Evolutionary conservation across 805 yeast species (phyloP).

Genomic region (Diddensiella caesifluorescens): DNA sequence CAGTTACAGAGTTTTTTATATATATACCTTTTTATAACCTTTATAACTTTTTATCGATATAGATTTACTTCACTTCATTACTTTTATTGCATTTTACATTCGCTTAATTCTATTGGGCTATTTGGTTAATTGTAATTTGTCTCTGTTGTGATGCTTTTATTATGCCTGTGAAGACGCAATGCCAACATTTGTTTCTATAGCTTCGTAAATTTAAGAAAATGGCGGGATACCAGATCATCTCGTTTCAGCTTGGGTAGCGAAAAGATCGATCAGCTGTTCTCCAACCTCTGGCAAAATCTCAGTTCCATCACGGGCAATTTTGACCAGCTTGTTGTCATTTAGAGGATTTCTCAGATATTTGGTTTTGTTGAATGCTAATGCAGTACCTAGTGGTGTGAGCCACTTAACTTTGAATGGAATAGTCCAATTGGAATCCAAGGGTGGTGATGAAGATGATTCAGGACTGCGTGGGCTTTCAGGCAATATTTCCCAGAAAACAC

Average conservation of each 20-base stretch:
- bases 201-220: too few species aligned
- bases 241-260: too few species aligned
- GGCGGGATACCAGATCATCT: too few species aligned
- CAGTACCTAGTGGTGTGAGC: constrained; percentile 27
- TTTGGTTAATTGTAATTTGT: too few species aligned
- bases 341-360: constrained; percentile 33
- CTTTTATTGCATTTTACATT: too few species aligned
- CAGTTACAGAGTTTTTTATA: background rate
- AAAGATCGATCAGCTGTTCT: constrained; percentile 27
- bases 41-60: background rate
- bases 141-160: too few species aligned
- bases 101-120: too few species aligned
- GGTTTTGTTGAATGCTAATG: constrained; percentile 32
- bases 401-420: constrained; percentile 35
- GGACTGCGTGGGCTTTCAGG: constrained; percentile 1
- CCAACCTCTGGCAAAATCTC: constrained; percentile 37
- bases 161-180: too few species aligned
- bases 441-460: background rate
- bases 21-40: background rate
- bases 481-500: constrained; percentile 36
- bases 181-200: too few species aligned
- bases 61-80: background rate
- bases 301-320: constrained; percentile 41
- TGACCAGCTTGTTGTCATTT: constrained; percentile 36
- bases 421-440: constrained; percentile 29